These are phyloP conservation scores for Elaphomyces granulatus DNA, from an alignment of 495 filamentous ascomycete species.

Conservation along the genomic window DNA sequence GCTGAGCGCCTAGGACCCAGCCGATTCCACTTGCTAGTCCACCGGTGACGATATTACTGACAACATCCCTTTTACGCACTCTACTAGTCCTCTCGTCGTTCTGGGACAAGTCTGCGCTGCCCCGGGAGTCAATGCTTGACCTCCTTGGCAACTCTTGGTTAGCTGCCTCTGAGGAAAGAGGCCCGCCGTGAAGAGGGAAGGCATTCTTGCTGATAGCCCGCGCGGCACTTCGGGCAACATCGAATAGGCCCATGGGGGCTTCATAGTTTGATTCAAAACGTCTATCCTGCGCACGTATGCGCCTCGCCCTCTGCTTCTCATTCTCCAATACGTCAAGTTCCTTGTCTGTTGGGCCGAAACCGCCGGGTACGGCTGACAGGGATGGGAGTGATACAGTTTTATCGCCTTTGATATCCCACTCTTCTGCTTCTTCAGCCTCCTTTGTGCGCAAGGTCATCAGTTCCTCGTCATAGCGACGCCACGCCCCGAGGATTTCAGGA, in stretches of 20 bases:
- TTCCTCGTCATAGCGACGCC: constrained; percentile 80
- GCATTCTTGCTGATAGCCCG: constrained; percentile 54
- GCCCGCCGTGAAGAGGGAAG: constrained; percentile 33
- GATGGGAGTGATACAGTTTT: constrained; percentile 8
- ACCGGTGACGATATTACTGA: constrained; percentile 58
- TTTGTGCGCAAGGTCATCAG: constrained; percentile 50
- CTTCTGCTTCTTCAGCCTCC: constrained; percentile 59
- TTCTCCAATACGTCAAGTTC: constrained; percentile 34
- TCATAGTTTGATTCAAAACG: constrained; percentile 30
- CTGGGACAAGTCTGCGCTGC: neutral
- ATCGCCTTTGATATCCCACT: constrained; percentile 57
- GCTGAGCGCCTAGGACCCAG: constrained; percentile 67
- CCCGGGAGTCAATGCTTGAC: neutral
- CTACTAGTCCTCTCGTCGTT: constrained; percentile 21
- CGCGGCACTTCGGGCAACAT: constrained; percentile 71
- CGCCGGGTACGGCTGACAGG: constrained; percentile 45
- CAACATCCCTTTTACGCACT: constrained; percentile 65
- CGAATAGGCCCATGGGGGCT: constrained; percentile 88
- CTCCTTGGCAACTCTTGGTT: neutral
- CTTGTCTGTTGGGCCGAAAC: constrained; percentile 37
- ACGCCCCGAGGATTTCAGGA: constrained; percentile 71
- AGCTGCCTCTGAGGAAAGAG: neutral
- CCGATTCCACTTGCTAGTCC: constrained; percentile 69
- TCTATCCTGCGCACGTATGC: constrained; percentile 25
- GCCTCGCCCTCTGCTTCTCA: constrained; percentile 22